Conservation (phyloP, 2,329 filamentous ascomycete species). For the Microcera coccophila region DNA sequence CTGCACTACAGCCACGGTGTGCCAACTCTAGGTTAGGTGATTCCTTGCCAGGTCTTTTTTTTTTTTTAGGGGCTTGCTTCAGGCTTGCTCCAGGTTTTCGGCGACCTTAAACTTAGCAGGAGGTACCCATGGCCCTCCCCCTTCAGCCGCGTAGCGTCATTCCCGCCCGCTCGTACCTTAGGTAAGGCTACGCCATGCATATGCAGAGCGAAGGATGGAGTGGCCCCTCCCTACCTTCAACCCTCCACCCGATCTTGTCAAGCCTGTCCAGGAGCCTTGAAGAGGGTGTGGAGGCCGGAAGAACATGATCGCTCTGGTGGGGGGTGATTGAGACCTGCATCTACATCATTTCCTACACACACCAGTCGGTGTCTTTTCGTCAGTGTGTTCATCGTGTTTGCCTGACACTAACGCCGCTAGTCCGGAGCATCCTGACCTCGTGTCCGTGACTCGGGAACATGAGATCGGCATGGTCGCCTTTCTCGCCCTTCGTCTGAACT, state of each 20-base stretch:
- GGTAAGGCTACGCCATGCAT: constrained; percentile 22
- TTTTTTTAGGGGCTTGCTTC: too few species aligned
- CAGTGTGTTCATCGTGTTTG: background rate
- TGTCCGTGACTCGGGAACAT: background rate
- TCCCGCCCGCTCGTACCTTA: constrained; percentile 5
- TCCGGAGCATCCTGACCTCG: background rate
- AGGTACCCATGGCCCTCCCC: too few species aligned
- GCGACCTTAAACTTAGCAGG: too few species aligned
- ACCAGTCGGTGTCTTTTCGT: too few species aligned
- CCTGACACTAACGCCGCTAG: background rate
- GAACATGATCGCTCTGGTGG: constrained; percentile 1
- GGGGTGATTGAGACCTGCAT: background rate
- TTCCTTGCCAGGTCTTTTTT: too few species aligned
- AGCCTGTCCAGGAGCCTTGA: background rate
- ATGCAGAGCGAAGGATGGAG: constrained; percentile 1
- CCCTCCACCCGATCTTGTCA: background rate
- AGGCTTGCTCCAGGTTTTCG: too few species aligned
- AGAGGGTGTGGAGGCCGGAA: background rate
- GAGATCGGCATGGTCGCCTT: background rate
- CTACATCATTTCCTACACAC: too few species aligned
- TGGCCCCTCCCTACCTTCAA: background rate
- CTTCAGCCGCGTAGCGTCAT: background rate
- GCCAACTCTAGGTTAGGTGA: too few species aligned
- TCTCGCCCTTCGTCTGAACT: too few species aligned
- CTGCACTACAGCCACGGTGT: constrained; percentile 3